A percentile compares a stretch with the other conserved stretches of the same genome.
These are phyloP conservation scores for Iris pallida DNA, from an alignment of 116 monocot species.

Conservation along the genomic window DNA sequence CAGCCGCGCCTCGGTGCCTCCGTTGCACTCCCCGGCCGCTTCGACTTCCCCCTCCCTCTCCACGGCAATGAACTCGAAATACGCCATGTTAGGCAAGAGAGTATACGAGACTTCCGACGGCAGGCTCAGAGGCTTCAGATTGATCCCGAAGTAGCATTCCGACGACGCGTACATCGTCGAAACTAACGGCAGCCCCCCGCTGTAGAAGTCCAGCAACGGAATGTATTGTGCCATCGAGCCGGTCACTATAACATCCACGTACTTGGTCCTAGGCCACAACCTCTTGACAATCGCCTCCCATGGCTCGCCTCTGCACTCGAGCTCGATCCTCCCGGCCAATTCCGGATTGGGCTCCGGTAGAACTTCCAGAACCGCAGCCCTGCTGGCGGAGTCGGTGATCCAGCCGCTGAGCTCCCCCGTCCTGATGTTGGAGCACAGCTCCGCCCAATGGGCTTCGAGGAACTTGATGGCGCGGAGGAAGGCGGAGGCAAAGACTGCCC, in stretches of 20 bases:
- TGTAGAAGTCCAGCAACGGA: constrained; percentile 41
- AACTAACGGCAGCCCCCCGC: constrained; percentile 41
- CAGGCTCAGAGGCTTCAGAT: constrained; percentile 33
- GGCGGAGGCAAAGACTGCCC: constrained; percentile 83
- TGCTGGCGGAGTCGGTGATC: constrained; percentile 24
- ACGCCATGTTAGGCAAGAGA: constrained; percentile 49
- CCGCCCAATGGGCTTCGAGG: constrained; percentile 48
- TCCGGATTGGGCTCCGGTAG: constrained; percentile 19
- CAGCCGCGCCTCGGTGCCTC: not conserved
- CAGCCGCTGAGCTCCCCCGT: constrained; percentile 19
- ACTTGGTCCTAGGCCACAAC: constrained; percentile 45
- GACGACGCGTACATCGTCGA: constrained; percentile 60
- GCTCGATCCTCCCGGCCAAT: constrained; percentile 35
- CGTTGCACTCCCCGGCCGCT: constrained; percentile 4
- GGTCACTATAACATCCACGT: constrained; percentile 45
- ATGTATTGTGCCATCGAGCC: constrained; percentile 60
- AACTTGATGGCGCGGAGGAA: constrained; percentile 73
- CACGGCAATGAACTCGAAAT: constrained; percentile 48
- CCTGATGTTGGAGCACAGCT: constrained; percentile 38
- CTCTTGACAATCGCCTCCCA: constrained; percentile 37
- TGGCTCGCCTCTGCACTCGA: constrained; percentile 3
- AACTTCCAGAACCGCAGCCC: constrained; percentile 19
- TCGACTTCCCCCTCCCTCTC: constrained; percentile 24
- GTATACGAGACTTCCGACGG: constrained; percentile 43
- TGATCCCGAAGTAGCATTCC: constrained; percentile 52